Base-by-base conservation (phyloP, 768 basidiomycete species). In the Podaxis carcinomalis region DNA sequence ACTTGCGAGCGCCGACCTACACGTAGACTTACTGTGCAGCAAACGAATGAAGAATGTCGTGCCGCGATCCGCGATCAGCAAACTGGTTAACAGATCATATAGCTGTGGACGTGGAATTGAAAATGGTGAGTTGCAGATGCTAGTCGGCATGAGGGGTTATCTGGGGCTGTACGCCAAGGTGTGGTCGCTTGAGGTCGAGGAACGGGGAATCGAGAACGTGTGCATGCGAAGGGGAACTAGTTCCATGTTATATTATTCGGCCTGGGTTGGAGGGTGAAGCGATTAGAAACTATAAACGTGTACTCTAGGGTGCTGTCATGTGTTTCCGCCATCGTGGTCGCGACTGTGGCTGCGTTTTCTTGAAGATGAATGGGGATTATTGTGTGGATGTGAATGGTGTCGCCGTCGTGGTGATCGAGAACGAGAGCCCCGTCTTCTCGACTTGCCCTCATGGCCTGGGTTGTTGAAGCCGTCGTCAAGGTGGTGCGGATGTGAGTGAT, bases 61-160 rank as follows among this genome's bases (percentile, higher is more conserved):
- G 67, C 70, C 2, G 80, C 79, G 2, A 87, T 95, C 50, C 74
- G 74, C 23, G 74, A 21, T 88, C 85, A 0, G 90, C 87, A 23
- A 72, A 80, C 58, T 74, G 95, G 63, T 75, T 98, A n/a, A 82
- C 93, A 16, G 91, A 97, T 71, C 78, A 78, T 1, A 75, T 75
- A 9, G 86, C 92, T 21, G 98, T 98, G 96, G 96, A 96, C 0
- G 78, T 71, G 40, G 84, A 96, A 75, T 98, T 98, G 68, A 81
- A 87, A 71, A 81, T 98, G 16, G 74, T 98, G 71, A 9, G 70
- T 83, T 42, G 74, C 77, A n/a, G 72, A 67, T 59, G 47, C 5
- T 21, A 23, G 10, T 25, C 39, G 55, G 23, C 49, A 67, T 56
- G 56, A 62, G 16, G 51, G 54, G 46, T 28, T 46, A 13, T 62